Evolutionary conservation across 1,284 basidiomycete genomes (phyloP).

Genomic region (Rhodotorula sp.): DNA sequence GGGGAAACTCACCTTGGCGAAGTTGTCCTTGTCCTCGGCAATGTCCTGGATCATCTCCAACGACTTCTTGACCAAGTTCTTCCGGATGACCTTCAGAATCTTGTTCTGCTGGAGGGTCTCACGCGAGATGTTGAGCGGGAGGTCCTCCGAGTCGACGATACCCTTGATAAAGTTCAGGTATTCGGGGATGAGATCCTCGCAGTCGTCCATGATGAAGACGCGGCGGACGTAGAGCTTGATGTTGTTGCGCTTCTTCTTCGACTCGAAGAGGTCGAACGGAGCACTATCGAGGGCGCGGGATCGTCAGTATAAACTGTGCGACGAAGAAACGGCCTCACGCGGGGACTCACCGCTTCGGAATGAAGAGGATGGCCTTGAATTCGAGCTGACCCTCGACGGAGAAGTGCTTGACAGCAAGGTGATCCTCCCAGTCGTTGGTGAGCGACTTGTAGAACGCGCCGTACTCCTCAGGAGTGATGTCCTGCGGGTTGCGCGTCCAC

Average conservation of each 20-base stretch:
- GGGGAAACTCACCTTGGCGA: no score
- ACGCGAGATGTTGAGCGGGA: constrained; percentile 99
- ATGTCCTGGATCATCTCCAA: constrained; percentile 95
- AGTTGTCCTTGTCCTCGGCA: constrained; percentile 99
- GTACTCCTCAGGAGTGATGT: constrained; percentile 93
- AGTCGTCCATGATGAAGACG: constrained; percentile 99
- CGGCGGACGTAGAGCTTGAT: constrained; percentile 99
- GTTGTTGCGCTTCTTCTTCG: constrained; percentile 99
- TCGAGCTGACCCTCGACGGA: constrained; percentile 99
- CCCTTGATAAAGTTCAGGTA: constrained; percentile 99
- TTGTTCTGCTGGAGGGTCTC: constrained; percentile 99
- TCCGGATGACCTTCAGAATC: constrained; percentile 98
- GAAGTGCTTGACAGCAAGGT: constrained; percentile 99
- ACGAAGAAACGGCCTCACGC: constrained; percentile 1
- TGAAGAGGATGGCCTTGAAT: constrained; percentile 98
- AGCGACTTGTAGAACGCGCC: constrained; percentile 98
- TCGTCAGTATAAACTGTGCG: background rate
- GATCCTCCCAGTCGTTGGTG: constrained; percentile 99
- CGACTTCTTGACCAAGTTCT: constrained; percentile 89
- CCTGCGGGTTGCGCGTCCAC: constrained; percentile 95
- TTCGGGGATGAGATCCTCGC: constrained; percentile 98
- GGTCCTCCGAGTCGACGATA: constrained; percentile 99
- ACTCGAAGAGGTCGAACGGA: constrained; percentile 99
- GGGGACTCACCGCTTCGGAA: constrained; percentile 80
- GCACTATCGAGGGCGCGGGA: constrained; percentile 58